Evolutionary conservation across 1,284 basidiomycete species (phyloP), one percentile per base, ranked within the genome.

Genomic region (Ustilago sp.): DNA sequence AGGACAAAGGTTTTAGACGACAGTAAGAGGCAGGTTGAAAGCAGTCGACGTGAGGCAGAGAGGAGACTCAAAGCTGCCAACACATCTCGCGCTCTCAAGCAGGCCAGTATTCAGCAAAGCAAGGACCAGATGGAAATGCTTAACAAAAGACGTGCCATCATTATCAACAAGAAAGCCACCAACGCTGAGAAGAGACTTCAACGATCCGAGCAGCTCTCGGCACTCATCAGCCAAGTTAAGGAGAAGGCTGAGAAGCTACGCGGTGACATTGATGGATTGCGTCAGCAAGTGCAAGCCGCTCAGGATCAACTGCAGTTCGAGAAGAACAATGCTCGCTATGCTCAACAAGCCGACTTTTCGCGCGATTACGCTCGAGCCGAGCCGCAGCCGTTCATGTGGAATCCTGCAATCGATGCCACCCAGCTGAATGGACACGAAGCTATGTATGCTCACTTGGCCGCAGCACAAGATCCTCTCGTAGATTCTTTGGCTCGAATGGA

Each of bases 1-100:
- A 90, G 91, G 59, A 93, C 93, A 59, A 95, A 95, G 86, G 87
- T 88, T 0, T 88, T 97, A 8, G 95, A 98, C 80, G 95, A 98
- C 82, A 89, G 91, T 67, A 94, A 93, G 87, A 91, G 95, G 45
- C 88, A 89, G 53, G 93, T 94, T 6, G 95, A 98, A 86, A 88
- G 89, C 57, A 87, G 88, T 59, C 92, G 91, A 83, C 89, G 91
- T 53, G 94, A 98, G 45, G 93, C 92, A 2, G 95, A 98, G 87
- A 94, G 93, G 88, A 91, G 91, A 75, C 88, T 96, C 65, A 92
- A 92, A 79, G 88, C 89, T 17, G 91, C 91, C 4, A 91, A 92
- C 83, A 88, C 86, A 52, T 88, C 90, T 68, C 90, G 91, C n/a
- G 61, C 63, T 11, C 53, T 66, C 52, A 74, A 76, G 11, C 67